These are phyloP conservation scores for Linnemannia zychae DNA, from an alignment of 192 early-diverging fungal genomes.

Conservation along the genomic window DNA sequence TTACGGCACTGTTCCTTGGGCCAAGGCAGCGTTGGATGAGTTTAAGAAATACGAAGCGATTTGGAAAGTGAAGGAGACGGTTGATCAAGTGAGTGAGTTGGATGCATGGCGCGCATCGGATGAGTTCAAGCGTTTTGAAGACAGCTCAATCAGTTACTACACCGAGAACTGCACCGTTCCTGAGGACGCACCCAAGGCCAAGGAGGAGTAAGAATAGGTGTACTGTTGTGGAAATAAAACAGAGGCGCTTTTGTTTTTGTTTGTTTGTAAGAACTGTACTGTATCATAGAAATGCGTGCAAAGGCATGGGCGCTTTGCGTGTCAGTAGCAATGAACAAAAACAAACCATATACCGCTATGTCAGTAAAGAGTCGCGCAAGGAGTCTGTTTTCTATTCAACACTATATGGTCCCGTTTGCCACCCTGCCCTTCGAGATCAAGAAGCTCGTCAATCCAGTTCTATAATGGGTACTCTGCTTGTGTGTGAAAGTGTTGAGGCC, in stretches of 20 bases:
- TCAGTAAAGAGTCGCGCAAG: too few species aligned
- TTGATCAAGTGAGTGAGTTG: slow-evolving; percentile 12
- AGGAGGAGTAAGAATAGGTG: background rate
- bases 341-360: too few species aligned
- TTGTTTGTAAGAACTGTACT: too few species aligned
- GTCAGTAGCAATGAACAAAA: too few species aligned
- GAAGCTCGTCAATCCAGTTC: background rate
- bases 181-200: background rate
- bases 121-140: slow-evolving; percentile 21
- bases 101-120: slow-evolving; percentile 9
- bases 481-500: background rate
- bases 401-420: background rate
- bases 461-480: background rate
- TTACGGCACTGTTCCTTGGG: slow-evolving; percentile 25
- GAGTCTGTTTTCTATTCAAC: too few species aligned
- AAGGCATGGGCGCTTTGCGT: too few species aligned
- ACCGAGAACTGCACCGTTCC: background rate
- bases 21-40: slow-evolving; percentile 12
- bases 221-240: too few species aligned
- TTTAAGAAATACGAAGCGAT: slow-evolving; percentile 16
- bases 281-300: too few species aligned
- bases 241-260: too few species aligned
- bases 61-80: slow-evolving; percentile 45
- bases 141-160: slow-evolving; percentile 21
- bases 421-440: background rate